Evolutionary conservation across 441 rosid genomes (phyloP).

Genomic region (Croton laevigatus): DNA sequence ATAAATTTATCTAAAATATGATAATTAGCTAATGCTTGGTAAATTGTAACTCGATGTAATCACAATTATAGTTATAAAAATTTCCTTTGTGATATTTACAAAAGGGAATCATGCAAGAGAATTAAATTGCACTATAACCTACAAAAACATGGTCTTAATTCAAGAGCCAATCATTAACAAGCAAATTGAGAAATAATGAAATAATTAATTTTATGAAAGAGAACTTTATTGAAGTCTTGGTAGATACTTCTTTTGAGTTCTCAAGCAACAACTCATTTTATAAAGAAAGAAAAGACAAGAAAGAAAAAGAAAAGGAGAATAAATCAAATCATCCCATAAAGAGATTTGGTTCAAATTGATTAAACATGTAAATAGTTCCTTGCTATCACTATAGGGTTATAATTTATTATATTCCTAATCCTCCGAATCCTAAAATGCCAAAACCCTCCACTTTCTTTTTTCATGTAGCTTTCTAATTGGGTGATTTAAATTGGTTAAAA

Average conservation of each 20-base stretch:
- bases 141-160: no score
- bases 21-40: no score
- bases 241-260: constrained; percentile 15
- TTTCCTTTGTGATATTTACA: no score
- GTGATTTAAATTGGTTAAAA: constrained; percentile 17
- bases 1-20: no score
- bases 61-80: no score
- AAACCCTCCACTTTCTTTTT: constrained; percentile 14
- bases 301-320: no score
- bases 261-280: constrained; percentile 11
- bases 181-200: no score
- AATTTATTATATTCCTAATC: constrained; percentile 30
- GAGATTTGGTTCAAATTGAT: constrained; percentile 43
- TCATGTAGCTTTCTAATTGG: constrained; percentile 26
- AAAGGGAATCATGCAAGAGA: no score
- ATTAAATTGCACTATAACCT: no score
- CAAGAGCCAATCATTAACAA: no score
- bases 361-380: constrained; percentile 18
- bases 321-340: constrained; percentile 21
- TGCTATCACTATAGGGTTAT: not conserved
- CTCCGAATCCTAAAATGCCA: constrained; percentile 22
- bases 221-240: not conserved
- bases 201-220: no score
- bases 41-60: no score
- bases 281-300: constrained; percentile 18